These are phyloP conservation scores for Xenosphaeropsis pyriputrescens DNA, from an alignment of 2,329 filamentous ascomycete species.

Conservation along the genomic window DNA sequence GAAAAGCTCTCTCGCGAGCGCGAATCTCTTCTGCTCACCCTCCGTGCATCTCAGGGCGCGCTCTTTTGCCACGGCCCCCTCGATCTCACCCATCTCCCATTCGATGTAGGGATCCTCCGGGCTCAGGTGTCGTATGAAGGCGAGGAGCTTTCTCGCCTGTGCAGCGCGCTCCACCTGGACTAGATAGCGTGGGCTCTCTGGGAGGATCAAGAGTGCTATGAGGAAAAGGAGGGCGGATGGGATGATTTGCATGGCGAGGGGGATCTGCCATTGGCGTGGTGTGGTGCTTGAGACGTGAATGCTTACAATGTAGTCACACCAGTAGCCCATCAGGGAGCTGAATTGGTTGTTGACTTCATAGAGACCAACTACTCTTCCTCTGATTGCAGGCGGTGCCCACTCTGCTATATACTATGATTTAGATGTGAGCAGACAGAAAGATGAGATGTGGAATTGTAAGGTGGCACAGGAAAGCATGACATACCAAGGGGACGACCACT, in stretches of 20 bases:
- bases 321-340: constrained; percentile 10
- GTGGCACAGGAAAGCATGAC: background rate
- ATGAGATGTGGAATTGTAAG: background rate
- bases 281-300: constrained; percentile 4
- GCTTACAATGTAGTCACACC: constrained; percentile 12
- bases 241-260: constrained; percentile 20
- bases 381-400: constrained; percentile 11
- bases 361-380: constrained; percentile 12
- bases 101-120: constrained; percentile 1
- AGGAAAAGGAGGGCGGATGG: constrained; percentile 16
- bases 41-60: background rate
- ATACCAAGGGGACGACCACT: constrained; percentile 11
- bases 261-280: constrained; percentile 17
- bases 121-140: constrained; percentile 1
- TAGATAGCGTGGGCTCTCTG: constrained; percentile 56
- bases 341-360: constrained; percentile 15
- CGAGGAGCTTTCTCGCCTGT: constrained; percentile 1
- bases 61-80: background rate
- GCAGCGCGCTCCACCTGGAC: constrained; percentile 21
- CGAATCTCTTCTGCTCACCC: background rate
- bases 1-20: constrained; percentile 1
- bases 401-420: constrained; percentile 13
- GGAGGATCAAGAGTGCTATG: constrained; percentile 38
- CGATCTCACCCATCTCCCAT: constrained; percentile 1
- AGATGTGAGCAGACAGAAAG: background rate